A percentile compares a stretch with the other conserved stretches of the same genome.
Evolutionary conservation across 202 grass and related monocot genomes (phyloP).

Genomic region (Hordeum pubiflorum): DNA sequence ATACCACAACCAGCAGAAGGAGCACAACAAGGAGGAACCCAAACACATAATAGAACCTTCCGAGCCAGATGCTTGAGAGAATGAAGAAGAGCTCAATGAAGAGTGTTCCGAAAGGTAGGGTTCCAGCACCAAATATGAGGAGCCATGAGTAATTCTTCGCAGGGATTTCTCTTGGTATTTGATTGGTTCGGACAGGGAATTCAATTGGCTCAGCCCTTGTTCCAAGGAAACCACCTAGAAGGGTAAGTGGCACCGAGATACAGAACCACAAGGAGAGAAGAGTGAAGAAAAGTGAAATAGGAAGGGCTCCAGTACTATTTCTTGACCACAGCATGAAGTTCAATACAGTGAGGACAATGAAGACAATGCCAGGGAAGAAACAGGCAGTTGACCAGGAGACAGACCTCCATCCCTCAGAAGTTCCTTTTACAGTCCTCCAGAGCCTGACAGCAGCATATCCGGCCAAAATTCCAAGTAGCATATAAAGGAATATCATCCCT

Average conservation of each 20-base stretch:
- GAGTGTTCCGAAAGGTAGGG: slow-evolving; percentile 82
- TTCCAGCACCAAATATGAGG: slow-evolving; percentile 72
- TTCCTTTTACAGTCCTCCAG: slow-evolving; percentile 81
- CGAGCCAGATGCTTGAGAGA: slow-evolving; percentile 87
- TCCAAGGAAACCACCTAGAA: slow-evolving; percentile 82
- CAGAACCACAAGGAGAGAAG: slow-evolving; percentile 88
- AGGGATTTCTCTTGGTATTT: slow-evolving; percentile 89
- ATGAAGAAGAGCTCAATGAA: slow-evolving; percentile 95
- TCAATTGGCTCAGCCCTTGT: slow-evolving; percentile 57
- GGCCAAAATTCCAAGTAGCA: slow-evolving; percentile 75
- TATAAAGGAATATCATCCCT: slow-evolving; percentile 89
- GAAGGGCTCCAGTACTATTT: slow-evolving; percentile 75
- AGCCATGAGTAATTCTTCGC: slow-evolving; percentile 79
- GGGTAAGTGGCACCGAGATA: slow-evolving; percentile 87
- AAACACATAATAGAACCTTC: slow-evolving; percentile 91
- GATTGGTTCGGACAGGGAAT: slow-evolving; percentile 83
- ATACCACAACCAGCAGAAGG: slow-evolving; percentile 72
- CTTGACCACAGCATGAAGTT: slow-evolving; percentile 89
- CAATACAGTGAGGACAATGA: slow-evolving; percentile 61
- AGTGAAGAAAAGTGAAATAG: slow-evolving; percentile 80
- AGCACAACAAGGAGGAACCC: slow-evolving; percentile 84
- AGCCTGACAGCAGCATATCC: slow-evolving; percentile 83
- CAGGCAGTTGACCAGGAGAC: slow-evolving; percentile 83
- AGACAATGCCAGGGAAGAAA: slow-evolving; percentile 86
- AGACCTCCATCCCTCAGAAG: slow-evolving; percentile 70